phyloP scores from a whole-genome alignment of 1,284 basidiomycete genomes.

The Phylloboletellus chloephorus region DNA sequence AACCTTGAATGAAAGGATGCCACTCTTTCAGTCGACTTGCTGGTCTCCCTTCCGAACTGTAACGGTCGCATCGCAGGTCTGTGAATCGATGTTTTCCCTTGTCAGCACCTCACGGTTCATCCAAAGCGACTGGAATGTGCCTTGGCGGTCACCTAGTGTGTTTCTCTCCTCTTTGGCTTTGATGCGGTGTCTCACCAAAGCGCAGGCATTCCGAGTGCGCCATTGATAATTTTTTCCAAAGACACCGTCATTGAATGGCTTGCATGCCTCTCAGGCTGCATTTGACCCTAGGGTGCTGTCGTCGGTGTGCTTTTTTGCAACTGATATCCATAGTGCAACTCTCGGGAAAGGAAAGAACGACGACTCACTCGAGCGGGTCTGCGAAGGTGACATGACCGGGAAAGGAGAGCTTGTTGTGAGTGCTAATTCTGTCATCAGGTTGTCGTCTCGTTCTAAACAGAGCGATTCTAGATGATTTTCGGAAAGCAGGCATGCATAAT shows the following conservation, averaged over 20 bases:
- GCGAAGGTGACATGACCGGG: constrained; percentile 66
- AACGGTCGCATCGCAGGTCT: constrained; percentile 82
- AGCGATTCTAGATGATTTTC: constrained; percentile 71
- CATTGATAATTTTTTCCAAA: constrained; percentile 26
- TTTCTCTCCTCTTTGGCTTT: constrained; percentile 10
- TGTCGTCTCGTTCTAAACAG: constrained; percentile 1
- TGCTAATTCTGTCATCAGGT: constrained; percentile 5
- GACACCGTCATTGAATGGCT: constrained; percentile 48
- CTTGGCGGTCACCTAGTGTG: constrained; percentile 77
- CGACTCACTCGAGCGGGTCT: constrained; percentile 67
- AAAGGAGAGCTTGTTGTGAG: constrained; percentile 81
- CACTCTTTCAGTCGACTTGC: constrained; percentile 68
- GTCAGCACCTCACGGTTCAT: constrained; percentile 2
- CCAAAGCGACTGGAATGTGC: constrained; percentile 76
- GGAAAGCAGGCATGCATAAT: constrained; percentile 69
- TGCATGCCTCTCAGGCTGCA: constrained; percentile 47
- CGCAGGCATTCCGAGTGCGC: not conserved
- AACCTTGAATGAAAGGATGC: constrained; percentile 52
- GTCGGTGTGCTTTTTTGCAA: constrained; percentile 89
- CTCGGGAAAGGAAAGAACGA: constrained; percentile 83
- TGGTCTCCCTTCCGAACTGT: constrained; percentile 71
- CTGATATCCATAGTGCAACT: constrained; percentile 81
- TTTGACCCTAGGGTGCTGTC: constrained; percentile 82
- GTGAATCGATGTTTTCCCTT: constrained; percentile 16
- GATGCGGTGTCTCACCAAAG: not conserved